A percentile compares a stretch with the other conserved stretches of the same genome.
Conservation (phyloP, 306 rosid species). For the Casuarina cunninghamiana region DNA sequence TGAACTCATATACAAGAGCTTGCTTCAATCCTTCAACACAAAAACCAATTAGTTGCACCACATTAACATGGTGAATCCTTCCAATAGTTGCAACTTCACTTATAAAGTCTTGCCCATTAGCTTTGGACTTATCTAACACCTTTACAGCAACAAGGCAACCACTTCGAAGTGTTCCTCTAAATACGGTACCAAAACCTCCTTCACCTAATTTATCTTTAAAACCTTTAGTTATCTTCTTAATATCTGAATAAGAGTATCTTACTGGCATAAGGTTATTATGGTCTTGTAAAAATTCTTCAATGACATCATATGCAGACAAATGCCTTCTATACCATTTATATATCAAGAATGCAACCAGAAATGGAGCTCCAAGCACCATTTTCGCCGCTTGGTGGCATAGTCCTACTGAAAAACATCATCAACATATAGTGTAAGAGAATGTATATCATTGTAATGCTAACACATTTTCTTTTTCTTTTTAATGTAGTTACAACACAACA, state of each 20-base stretch:
- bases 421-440: no score
- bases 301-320: constrained; percentile 7
- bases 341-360: constrained; percentile 1
- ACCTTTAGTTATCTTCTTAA: constrained; percentile 18
- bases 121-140: constrained; percentile 9
- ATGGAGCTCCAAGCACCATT: background rate
- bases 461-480: no score
- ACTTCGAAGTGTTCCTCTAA: constrained; percentile 18
- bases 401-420: background rate
- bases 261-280: constrained; percentile 18
- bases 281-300: constrained; percentile 20
- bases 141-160: constrained; percentile 22
- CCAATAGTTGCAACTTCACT: constrained; percentile 25
- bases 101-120: constrained; percentile 33
- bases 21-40: constrained; percentile 24
- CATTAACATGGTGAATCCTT: constrained; percentile 22
- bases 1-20: constrained; percentile 28
- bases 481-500: no score
- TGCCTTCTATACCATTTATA: constrained; percentile 34
- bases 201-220: constrained; percentile 23
- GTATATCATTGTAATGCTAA: background rate
- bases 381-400: background rate
- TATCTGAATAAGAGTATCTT: constrained; percentile 21
- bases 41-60: constrained; percentile 26
- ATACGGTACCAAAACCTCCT: constrained; percentile 28